Base-by-base conservation (phyloP, 169 alveolate species). In the Plasmodium billcollinsi region DNA sequence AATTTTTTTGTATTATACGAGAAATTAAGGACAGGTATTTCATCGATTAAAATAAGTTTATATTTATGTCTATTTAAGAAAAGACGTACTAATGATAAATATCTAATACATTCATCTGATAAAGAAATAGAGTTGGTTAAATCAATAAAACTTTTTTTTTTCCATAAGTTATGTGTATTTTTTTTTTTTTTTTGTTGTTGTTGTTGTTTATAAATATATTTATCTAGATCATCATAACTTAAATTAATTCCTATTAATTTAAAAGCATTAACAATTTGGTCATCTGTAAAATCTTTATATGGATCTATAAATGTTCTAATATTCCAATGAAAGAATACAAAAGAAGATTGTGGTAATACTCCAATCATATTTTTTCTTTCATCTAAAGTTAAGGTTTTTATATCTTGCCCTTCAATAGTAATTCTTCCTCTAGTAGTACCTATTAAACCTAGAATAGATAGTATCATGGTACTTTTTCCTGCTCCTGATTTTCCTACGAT, bases 31-130 rank as follows among this genome's bases (percentile, higher is more conserved):
- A 74, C 88, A 6, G 97, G 97, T 33, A 96, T 96, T 72, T 95
- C 97, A 73, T 95, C 97, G 24, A 95, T 86, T 52, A 95, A 62
- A 4, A 95, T 65, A 56, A 95, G 74, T 66, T 93, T 95, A 74
- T 94, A 95, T 14, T 74, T 75, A 14, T 85, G 73, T 21, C 97
- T 89, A 61, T 92, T 91, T 21, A 95, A 91, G 8, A 93, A 93
- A 47, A 95, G 65, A 15, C 94, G 63, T 7, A 95, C 97, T 29
- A 95, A 71, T 7, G 95, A 88, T 52, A 94, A 71, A 65, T 89
- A 94, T 15, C 97, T 89, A 65, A 94, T 93, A 52, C 86, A 91
- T 24, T 92, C 93, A 76, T 75, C 95, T 6, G 95, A 54, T 18
- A 93, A 47, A 12, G 88, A 47, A 2, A 88, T 54, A 14, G 47